phyloP scores from a whole-genome alignment of 257 asterid species.

The Schizonepeta tenuifolia region DNA sequence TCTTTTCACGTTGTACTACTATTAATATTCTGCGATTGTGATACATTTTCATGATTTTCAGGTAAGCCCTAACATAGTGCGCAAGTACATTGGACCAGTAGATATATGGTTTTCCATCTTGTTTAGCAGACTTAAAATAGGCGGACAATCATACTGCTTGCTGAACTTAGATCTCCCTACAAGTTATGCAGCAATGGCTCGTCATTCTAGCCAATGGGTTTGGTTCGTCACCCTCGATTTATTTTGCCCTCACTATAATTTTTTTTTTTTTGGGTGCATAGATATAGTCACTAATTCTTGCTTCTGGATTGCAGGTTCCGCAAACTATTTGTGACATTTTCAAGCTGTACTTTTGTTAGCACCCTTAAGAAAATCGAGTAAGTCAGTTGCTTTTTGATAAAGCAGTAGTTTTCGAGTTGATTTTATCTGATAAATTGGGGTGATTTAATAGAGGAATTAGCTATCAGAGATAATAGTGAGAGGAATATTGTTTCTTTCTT shows the following conservation, averaged over 20 bases:
- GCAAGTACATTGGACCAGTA: conserved; percentile 81
- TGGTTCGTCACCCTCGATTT: conserved; percentile 53
- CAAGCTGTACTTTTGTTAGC: conserved; percentile 83
- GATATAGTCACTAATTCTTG: background rate
- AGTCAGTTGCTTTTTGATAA: background rate
- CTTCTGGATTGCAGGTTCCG: conserved; percentile 67
- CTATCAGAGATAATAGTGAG: too few relatives aligned
- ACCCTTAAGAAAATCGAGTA: conserved; percentile 56
- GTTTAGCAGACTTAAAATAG: conserved; percentile 28
- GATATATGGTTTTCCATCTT: conserved; percentile 79
- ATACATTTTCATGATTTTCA: conserved; percentile 31
- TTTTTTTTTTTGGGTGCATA: background rate
- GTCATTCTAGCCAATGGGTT: conserved; percentile 90
- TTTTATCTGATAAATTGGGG: conserved; percentile 14
- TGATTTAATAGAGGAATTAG: background rate
- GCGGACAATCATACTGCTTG: conserved; percentile 50
- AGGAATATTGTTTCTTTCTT: too few relatives aligned
- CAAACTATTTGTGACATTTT: conserved; percentile 81
- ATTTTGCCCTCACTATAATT: background rate
- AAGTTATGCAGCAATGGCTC: conserved; percentile 90
- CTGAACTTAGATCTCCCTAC: conserved; percentile 61
- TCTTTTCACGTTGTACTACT: background rate
- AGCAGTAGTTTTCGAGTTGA: conserved; percentile 12
- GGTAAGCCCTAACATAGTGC: conserved; percentile 73
- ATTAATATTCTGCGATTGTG: background rate